Evolutionary conservation across 2,329 filamentous ascomycete species (phyloP).

Genomic region (Monosporascus sp.): DNA sequence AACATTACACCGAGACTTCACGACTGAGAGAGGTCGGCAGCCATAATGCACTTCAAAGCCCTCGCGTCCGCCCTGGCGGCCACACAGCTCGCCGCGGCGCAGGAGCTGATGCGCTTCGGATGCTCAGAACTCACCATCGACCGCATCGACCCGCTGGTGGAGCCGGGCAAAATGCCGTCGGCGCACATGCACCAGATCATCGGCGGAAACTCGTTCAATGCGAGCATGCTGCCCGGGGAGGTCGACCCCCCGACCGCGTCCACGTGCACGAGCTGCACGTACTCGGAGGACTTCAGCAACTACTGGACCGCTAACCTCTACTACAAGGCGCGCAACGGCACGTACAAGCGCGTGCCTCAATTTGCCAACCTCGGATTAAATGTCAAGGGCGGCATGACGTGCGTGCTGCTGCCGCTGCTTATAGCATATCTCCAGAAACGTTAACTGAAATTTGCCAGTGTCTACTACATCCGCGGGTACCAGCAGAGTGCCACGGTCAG

Average conservation of each 20-base stretch:
- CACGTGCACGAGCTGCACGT: conserved; percentile 26
- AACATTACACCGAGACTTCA: too few relatives aligned
- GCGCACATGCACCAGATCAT: conserved; percentile 28
- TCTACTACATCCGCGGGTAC: conserved; percentile 29
- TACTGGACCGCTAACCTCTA: conserved; percentile 29
- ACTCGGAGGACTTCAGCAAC: conserved; percentile 28
- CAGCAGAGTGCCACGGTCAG: conserved; percentile 21
- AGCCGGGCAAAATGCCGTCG: conserved; percentile 24
- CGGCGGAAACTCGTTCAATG: conserved; percentile 27
- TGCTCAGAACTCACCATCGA: conserved; percentile 31
- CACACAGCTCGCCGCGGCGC: conserved; percentile 21
- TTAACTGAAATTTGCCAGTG: background rate
- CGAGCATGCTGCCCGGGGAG: conserved; percentile 20
- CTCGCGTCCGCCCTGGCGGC: conserved; percentile 22
- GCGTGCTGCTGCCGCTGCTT: too few relatives aligned
- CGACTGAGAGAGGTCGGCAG: conserved; percentile 1
- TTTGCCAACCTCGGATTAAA: conserved; percentile 24
- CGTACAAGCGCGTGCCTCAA: conserved; percentile 26
- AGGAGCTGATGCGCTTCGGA: conserved; percentile 31
- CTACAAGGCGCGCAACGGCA: conserved; percentile 26
- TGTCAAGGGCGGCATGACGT: conserved; percentile 24
- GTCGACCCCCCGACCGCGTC: conserved; percentile 21
- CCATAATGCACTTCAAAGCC: conserved; percentile 24
- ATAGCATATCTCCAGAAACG: too few relatives aligned
- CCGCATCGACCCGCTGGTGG: conserved; percentile 25